phyloP scores from a whole-genome alignment of 1,284 basidiomycete species.

The Tilletia walkeri region DNA sequence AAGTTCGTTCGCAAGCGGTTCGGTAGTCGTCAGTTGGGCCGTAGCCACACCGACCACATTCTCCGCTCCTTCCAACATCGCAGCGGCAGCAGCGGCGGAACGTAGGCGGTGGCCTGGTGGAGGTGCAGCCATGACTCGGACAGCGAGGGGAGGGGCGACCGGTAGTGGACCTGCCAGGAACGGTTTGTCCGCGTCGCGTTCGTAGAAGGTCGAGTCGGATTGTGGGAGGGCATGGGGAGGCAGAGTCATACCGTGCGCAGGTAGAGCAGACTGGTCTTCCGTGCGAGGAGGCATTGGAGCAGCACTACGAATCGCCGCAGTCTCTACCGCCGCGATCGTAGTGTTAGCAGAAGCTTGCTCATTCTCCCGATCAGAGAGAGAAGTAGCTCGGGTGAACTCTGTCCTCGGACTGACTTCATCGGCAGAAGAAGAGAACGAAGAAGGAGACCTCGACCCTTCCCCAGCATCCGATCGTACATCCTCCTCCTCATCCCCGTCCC shows the following conservation, averaged over 20 bases:
- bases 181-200: slow-evolving; percentile 10
- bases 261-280: not conserved
- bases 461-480: too few relatives aligned
- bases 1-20: slow-evolving; percentile 13
- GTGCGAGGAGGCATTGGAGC: not conserved
- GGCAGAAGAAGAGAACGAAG: not conserved
- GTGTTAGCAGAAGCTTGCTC: too few relatives aligned
- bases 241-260: not conserved
- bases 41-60: slow-evolving; percentile 44
- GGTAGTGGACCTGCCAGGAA: slow-evolving; percentile 38
- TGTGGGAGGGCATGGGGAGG: not conserved
- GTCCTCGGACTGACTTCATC: not conserved
- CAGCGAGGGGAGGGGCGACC: slow-evolving; percentile 27
- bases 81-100: not conserved
- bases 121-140: slow-evolving; percentile 38
- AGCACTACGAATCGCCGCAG: too few relatives aligned
- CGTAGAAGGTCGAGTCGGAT: slow-evolving; percentile 18
- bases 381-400: not conserved
- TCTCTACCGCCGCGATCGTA: too few relatives aligned
- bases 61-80: slow-evolving; percentile 28
- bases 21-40: slow-evolving; percentile 26
- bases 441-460: not conserved
- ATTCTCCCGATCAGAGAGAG: not conserved
- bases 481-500: not conserved
- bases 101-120: slow-evolving; percentile 23